phyloP scores from a whole-genome alignment of 1,284 basidiomycete genomes.

The Singerocomus inundabilis region DNA sequence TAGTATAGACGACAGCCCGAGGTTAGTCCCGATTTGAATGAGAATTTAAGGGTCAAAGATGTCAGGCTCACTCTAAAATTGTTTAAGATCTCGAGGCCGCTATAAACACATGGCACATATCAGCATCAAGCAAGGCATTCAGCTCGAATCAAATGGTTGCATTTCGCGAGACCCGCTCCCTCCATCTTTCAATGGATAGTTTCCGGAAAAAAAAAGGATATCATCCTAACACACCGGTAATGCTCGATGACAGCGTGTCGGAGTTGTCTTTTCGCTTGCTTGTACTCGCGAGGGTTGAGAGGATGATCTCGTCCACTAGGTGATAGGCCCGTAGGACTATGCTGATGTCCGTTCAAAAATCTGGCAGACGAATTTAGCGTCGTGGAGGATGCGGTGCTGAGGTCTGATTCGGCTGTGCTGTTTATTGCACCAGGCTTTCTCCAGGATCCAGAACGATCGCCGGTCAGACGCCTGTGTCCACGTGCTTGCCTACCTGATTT shows the following conservation, averaged over 20 bases:
- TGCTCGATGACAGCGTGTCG: slow-evolving; percentile 83
- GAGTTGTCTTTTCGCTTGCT: slow-evolving; percentile 78
- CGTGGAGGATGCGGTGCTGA: background rate
- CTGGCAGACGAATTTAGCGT: background rate
- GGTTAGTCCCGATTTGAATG: background rate
- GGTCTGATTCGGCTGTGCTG: background rate
- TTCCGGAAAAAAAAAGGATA: background rate
- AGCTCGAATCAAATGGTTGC: background rate
- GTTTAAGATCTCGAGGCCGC: slow-evolving; percentile 76
- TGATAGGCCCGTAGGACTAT: background rate
- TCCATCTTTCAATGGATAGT: background rate
- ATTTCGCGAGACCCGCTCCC: background rate
- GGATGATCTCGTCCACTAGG: slow-evolving; percentile 1
- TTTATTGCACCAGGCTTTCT: background rate
- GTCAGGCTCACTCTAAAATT: slow-evolving; percentile 73
- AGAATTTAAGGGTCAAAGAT: background rate
- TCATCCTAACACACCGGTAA: slow-evolving; percentile 57
- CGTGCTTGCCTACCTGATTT: background rate
- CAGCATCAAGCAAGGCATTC: slow-evolving; percentile 9
- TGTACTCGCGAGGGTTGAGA: slow-evolving; percentile 76
- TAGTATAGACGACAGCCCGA: background rate
- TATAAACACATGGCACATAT: slow-evolving; percentile 27
- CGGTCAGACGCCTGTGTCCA: background rate
- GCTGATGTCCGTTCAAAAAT: background rate
- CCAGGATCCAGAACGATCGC: background rate